Evolutionary conservation across 2,329 filamentous ascomycete species (phyloP).

Genomic region (Zalaria obscura): DNA sequence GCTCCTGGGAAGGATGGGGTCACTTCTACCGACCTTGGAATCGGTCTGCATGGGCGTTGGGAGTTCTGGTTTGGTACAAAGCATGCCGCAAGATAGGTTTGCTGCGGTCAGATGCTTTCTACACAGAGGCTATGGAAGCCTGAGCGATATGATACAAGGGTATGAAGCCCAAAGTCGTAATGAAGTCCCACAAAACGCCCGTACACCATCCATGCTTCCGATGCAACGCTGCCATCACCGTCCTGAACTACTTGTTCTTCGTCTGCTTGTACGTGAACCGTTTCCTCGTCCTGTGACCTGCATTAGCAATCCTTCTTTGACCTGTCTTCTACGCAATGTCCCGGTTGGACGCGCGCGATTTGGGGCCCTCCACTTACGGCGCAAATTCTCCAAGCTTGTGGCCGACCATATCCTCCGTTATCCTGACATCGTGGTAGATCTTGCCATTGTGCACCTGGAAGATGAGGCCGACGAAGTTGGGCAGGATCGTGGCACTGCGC

Average conservation of each 20-base stretch:
- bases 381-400: slow-evolving; percentile 91
- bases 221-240: too few species aligned
- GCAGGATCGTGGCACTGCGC: slow-evolving; percentile 75
- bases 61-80: too few species aligned
- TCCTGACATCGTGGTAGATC: slow-evolving; percentile 63
- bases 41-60: too few species aligned
- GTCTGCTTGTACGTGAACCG: slow-evolving; percentile 54
- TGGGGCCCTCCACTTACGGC: slow-evolving; percentile 43
- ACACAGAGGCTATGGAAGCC: too few species aligned
- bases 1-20: background rate
- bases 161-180: too few species aligned
- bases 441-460: slow-evolving; percentile 92
- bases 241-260: slow-evolving; percentile 47
- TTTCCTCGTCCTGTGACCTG: slow-evolving; percentile 45
- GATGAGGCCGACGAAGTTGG: slow-evolving; percentile 78
- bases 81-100: too few species aligned
- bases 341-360: background rate
- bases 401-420: slow-evolving; percentile 93
- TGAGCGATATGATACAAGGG: too few species aligned
- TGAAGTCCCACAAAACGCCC: too few species aligned
- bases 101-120: too few species aligned
- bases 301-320: background rate
- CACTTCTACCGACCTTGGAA: background rate
- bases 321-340: background rate
- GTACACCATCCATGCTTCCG: too few species aligned